These are phyloP conservation scores for Takakia lepidozioides DNA, from an alignment of 225 moss, liverwort and hornwort species.

Conservation along the genomic window DNA sequence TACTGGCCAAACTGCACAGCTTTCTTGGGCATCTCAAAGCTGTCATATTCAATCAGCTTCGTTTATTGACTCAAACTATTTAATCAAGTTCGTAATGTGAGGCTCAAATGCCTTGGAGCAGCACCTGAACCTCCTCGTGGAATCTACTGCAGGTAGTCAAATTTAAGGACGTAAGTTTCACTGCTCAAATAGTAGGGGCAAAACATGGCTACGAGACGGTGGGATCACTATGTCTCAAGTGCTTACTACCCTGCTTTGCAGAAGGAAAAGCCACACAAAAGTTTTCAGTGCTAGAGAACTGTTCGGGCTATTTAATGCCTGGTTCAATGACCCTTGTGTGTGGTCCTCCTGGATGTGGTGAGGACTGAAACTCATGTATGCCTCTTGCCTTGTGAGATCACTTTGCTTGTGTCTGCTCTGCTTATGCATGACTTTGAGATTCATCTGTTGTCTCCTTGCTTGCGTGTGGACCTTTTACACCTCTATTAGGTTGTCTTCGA, in stretches of 20 bases:
- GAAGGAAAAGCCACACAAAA: slow-evolving; percentile 39
- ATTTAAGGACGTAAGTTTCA: slow-evolving; percentile 62
- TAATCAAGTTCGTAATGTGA: too few species aligned
- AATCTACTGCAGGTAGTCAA: slow-evolving; percentile 68
- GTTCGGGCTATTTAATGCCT: slow-evolving; percentile 89
- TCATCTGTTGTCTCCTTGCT: too few species aligned
- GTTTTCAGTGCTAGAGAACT: slow-evolving; percentile 69
- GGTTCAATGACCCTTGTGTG: slow-evolving; percentile 89
- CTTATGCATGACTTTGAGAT: too few species aligned
- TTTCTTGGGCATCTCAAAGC: background rate
- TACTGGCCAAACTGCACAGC: too few species aligned
- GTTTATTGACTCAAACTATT: too few species aligned
- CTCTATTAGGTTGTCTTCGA: too few species aligned
- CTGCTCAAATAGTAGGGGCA: slow-evolving; percentile 47
- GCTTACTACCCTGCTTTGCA: slow-evolving; percentile 49
- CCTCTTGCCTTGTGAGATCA: too few species aligned
- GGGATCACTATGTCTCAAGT: slow-evolving; percentile 45
- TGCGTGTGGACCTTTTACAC: too few species aligned
- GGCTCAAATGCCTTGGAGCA: background rate
- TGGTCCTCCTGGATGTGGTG: slow-evolving; percentile 87
- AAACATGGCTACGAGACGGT: slow-evolving; percentile 71
- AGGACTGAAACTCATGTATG: too few species aligned
- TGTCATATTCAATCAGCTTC: background rate
- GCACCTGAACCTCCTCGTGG: background rate
- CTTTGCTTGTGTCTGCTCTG: too few species aligned